Base-by-base conservation (phyloP, 345 rosid genomes). In the Aquilaria malaccensis region DNA sequence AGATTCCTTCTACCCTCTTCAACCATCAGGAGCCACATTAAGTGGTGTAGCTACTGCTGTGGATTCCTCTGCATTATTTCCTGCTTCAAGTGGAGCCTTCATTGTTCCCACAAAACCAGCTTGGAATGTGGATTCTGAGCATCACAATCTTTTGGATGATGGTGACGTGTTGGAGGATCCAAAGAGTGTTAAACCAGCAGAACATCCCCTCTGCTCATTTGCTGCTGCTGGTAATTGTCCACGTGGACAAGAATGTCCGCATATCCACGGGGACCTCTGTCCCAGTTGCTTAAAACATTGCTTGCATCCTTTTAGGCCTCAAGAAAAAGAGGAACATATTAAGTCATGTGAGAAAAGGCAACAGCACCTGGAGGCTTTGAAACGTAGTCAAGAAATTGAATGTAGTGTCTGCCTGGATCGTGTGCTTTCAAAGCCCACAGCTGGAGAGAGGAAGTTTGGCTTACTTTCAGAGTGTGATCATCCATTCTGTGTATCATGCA, bases 371-470 rank as follows among this genome's bases (percentile, higher is more conserved):
- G 95, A 90, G 54, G 83, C 92, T 31, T 69, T 90, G 70, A 85
- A 80, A 55, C 76, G 50, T 13, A 83, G 95, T 69, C 92, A 87
- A 73, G 95, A 87, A 47, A 87, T 90, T 7, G 95, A 87, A 67
- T 90, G 95, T 59, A 77, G 90, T 33, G 95, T 90, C 30, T 90
- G 97, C 70, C 58, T 85, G 71, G 97, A 90, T 53, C 87, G 88
- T 58, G 85, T 90, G 33, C 83, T 90, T 47, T 83, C 86, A 1
- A 90, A 90, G 63, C 54, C 92, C 2, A 71, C 87, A 14, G 84
- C 85, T 64, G 88, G 87, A 58, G 95, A 87, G 61, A 77, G 97
- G 58, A 90, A 90, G 74, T 90, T 90, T 66, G 95, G 97, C 30
- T 58, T 90, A 64, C 72, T 90, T 31, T 83, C 93, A 0, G 97